Evolutionary conservation across 1,284 basidiomycete species (phyloP).

Genomic region (Marasmius fiardii): DNA sequence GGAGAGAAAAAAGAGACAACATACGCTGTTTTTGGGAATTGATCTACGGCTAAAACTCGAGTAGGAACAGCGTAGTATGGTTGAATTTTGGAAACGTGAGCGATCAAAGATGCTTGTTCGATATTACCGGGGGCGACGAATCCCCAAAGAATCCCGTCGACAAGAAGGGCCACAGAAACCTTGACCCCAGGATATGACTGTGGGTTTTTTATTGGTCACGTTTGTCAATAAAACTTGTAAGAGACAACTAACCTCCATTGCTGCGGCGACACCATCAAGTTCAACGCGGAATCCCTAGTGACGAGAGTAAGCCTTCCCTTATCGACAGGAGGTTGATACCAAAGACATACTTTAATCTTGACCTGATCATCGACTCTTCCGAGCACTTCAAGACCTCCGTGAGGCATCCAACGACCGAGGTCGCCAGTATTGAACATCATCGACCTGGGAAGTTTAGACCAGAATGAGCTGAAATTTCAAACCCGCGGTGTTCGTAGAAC

Average conservation of each 20-base stretch:
- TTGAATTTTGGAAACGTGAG: slow-evolving; percentile 44
- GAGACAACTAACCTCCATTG: slow-evolving; percentile 47
- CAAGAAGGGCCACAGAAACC: slow-evolving; percentile 46
- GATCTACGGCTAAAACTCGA: slow-evolving; percentile 36
- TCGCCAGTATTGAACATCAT: slow-evolving; percentile 5
- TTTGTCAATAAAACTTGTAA: not conserved
- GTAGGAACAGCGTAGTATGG: slow-evolving; percentile 60
- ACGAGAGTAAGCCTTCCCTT: no score
- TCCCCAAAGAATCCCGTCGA: slow-evolving; percentile 52
- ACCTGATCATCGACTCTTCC: slow-evolving; percentile 60
- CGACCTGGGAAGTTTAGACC: not conserved
- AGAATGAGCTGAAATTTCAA: not conserved
- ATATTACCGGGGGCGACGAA: slow-evolving; percentile 45
- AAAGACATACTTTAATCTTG: slow-evolving; percentile 39
- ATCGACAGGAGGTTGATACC: no score
- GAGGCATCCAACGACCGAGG: slow-evolving; percentile 42
- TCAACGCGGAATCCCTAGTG: slow-evolving; percentile 57
- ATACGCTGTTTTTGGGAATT: slow-evolving; percentile 51
- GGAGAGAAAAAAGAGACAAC: slow-evolving; percentile 1
- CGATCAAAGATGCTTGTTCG: slow-evolving; percentile 36
- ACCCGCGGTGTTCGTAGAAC: slow-evolving; percentile 11
- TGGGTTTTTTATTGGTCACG: slow-evolving; percentile 8
- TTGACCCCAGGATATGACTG: slow-evolving; percentile 43
- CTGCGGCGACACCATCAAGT: slow-evolving; percentile 54
- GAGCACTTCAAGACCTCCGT: slow-evolving; percentile 52